Conservation (phyloP, 2,329 filamentous ascomycete genomes). For the Paracoccidioides brasiliensis region DNA sequence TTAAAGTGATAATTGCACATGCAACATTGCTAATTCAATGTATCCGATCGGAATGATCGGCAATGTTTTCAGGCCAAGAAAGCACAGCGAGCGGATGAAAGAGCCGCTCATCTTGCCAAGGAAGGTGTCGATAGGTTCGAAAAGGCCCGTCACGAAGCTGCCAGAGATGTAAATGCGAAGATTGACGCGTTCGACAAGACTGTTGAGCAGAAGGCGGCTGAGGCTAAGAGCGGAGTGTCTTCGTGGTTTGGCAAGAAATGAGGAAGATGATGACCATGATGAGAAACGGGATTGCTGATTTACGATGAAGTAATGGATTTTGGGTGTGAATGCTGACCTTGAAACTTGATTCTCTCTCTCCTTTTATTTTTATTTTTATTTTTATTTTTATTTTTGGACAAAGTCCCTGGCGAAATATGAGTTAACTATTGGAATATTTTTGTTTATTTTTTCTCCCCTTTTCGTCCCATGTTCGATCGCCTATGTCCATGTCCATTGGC, state of each 20-base stretch:
- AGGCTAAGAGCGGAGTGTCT: slow-evolving; percentile 73
- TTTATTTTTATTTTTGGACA: too few species aligned
- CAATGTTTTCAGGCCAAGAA: slow-evolving; percentile 18
- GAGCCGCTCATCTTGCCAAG: slow-evolving; percentile 47
- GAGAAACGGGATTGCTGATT: background rate
- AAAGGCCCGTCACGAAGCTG: slow-evolving; percentile 52
- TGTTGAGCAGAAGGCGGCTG: slow-evolving; percentile 61
- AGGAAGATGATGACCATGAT: background rate
- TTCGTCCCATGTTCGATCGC: background rate
- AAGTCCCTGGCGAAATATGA: background rate
- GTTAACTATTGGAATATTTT: background rate
- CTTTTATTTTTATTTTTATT: background rate
- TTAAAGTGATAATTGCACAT: too few species aligned
- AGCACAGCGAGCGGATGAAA: slow-evolving; percentile 45
- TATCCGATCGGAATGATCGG: too few species aligned
- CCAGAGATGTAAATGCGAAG: slow-evolving; percentile 36
- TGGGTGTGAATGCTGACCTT: background rate
- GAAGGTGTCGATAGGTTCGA: slow-evolving; percentile 45
- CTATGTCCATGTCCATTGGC: background rate
- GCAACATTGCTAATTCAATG: too few species aligned
- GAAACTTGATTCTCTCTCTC: background rate
- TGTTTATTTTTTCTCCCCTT: background rate
- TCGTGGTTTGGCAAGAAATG: slow-evolving; percentile 57
- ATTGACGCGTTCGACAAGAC: slow-evolving; percentile 72
- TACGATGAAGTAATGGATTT: too few species aligned